Evolutionary conservation across 148 eudicot species (phyloP), one percentile per base, ranked within the genome.

Genomic region (Chenopodium quinoa): DNA sequence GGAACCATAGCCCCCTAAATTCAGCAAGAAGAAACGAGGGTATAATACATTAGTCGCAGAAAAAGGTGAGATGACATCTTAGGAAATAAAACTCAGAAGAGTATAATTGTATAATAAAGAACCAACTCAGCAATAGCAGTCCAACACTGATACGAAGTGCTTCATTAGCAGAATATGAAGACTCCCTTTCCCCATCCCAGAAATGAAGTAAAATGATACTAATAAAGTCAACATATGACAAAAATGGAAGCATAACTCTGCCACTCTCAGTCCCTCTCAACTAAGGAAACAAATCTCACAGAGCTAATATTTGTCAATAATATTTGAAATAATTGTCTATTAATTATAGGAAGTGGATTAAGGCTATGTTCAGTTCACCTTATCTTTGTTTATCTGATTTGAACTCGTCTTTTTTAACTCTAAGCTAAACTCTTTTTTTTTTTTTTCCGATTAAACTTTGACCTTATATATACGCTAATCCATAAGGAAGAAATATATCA

Each of bases 1-100:
- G 62, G 98, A 92, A 78, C 91, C 79, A 82, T 82, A 87, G 83
- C 91, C 87, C 63, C 92, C 98, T 95, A 88, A 63, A 60, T 17
- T 19, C 22, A 66, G 60, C 78, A 73, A 65, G 73, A 83, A 73
- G 54, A 34, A 64, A 77, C 22, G 65, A 63, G 77, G 60, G 60
- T 11, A 8, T 48, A 54, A 40, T 44, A 64, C 62, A 50, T 29
- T 69, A 25, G 27, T 48, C 22, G 17, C 46, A 40, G 1, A 77
- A 70, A 47, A 54, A 77, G 54, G 37, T 4, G 47, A n/a, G 5
- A 54, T 58, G 5, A 4, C 23, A 37, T 70, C 56, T 12, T 27
- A 23, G 22, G 77, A 74, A 22, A 14, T 5, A 58, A 58, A 14
- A 58, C 44, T 40, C 44, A 40, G 44, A 40, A 13, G 14, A 50